phyloP scores from a whole-genome alignment of 306 rosid species.

The Cicer pinnatifidum region DNA sequence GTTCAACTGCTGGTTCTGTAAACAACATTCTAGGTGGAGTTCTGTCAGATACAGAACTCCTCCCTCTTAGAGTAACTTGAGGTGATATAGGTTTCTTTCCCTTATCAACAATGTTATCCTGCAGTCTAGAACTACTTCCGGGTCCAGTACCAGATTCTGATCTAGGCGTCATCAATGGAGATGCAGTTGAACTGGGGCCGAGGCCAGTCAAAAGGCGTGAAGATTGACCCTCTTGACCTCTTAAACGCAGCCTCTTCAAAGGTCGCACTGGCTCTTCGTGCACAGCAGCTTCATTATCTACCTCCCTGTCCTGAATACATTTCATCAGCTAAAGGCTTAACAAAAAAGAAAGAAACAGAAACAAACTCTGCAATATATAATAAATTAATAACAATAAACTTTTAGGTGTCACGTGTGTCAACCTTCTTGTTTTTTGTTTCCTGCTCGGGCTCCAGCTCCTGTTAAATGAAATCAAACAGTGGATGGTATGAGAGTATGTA shows the following conservation, averaged over 20 bases:
- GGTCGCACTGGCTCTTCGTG: conserved; percentile 64
- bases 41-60: conserved; percentile 44
- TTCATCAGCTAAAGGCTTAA: conserved; percentile 42
- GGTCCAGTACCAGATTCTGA: conserved; percentile 53
- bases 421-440: conserved; percentile 41
- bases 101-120: conserved; percentile 54
- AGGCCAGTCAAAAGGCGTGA: conserved; percentile 42
- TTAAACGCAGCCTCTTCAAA: conserved; percentile 74
- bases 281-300: conserved; percentile 50
- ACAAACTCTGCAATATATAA: conserved; percentile 34
- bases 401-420: conserved; percentile 39
- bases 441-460: conserved; percentile 50
- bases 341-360: conserved; percentile 1
- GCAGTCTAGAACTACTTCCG: conserved; percentile 47
- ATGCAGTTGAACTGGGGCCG: conserved; percentile 45
- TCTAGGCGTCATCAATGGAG: conserved; percentile 56
- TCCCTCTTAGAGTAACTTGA: conserved; percentile 46
- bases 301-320: conserved; percentile 48
- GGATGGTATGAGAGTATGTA: conserved; percentile 32
- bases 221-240: conserved; percentile 60
- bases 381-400: background rate
- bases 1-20: conserved; percentile 52
- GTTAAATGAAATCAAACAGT: conserved; percentile 41
- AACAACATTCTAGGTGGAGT: conserved; percentile 39
- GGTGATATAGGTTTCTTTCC: conserved; percentile 74